Conservation (phyloP, 495 filamentous ascomycete genomes). For the Letharia lupina region DNA sequence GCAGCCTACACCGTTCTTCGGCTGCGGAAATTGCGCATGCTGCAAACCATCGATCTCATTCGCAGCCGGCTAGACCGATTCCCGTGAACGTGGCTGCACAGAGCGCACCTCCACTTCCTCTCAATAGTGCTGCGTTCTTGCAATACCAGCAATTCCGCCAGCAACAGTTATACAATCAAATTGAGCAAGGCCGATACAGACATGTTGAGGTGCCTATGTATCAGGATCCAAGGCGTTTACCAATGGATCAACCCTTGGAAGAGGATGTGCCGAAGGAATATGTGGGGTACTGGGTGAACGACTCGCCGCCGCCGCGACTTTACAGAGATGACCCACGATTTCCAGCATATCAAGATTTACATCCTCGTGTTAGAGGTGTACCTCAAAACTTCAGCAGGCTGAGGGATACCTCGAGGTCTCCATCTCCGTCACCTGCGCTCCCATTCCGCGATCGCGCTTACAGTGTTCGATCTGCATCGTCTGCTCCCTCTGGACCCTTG, state of each 20-base stretch:
- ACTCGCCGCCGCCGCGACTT: constrained; percentile 45
- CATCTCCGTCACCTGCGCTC: constrained; percentile 30
- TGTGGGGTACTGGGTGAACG: constrained; percentile 56
- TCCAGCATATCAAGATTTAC: constrained; percentile 40
- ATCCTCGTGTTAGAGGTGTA: constrained; percentile 39
- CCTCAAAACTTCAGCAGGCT: constrained; percentile 38
- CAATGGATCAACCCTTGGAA: constrained; percentile 28
- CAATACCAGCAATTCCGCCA: constrained; percentile 33
- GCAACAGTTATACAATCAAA: constrained; percentile 19
- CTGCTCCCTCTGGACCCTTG: constrained; percentile 18
- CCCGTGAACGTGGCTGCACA: constrained; percentile 27
- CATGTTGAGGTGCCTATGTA: constrained; percentile 24
- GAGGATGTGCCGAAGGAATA: constrained; percentile 50
- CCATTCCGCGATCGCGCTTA: constrained; percentile 26
- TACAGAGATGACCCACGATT: constrained; percentile 42
- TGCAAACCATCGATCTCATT: constrained; percentile 52
- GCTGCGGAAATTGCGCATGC: constrained; percentile 45
- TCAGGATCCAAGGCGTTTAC: constrained; percentile 19
- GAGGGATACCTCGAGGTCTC: constrained; percentile 36
- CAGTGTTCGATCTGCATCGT: constrained; percentile 27
- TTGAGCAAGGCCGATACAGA: constrained; percentile 26
- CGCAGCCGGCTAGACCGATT: constrained; percentile 52
- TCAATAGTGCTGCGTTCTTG: constrained; percentile 32
- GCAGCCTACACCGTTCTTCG: constrained; percentile 49
- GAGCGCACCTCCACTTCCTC: constrained; percentile 28